phyloP scores from a whole-genome alignment of 2,329 filamentous ascomycete species.

The Chaetomium olivaceum region DNA sequence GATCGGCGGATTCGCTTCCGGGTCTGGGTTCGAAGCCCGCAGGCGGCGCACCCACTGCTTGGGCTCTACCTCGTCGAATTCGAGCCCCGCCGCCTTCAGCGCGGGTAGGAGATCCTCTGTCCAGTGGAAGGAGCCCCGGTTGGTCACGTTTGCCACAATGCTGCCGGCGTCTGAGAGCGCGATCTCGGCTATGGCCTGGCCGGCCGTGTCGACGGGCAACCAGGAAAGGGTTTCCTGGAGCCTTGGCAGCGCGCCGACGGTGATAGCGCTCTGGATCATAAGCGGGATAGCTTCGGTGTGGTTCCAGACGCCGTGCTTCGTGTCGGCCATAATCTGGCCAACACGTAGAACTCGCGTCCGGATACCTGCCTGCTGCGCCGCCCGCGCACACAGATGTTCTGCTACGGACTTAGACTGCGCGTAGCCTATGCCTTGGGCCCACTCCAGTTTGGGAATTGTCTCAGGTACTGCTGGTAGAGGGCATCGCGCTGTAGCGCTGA shows the following conservation, averaged over 20 bases:
- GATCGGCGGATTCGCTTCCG: constrained; percentile 5
- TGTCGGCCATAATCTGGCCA: constrained; percentile 4
- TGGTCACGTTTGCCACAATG: constrained; percentile 4
- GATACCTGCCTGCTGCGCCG: neutral
- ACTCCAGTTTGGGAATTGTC: neutral
- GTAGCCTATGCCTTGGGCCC: neutral
- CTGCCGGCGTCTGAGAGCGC: neutral
- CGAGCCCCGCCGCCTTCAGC: neutral
- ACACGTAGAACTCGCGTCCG: neutral
- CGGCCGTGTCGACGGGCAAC: neutral
- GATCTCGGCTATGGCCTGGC: neutral
- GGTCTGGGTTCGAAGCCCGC: constrained; percentile 1
- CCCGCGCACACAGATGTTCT: constrained; percentile 1
- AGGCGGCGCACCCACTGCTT: constrained; percentile 2
- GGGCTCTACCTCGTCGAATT: constrained; percentile 5
- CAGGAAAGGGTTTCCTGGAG: constrained; percentile 1
- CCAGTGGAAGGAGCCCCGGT: neutral
- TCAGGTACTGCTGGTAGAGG: neutral
- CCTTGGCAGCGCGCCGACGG: neutral
- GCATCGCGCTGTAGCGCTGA: constrained; percentile 1
- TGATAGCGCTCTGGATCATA: constrained; percentile 7
- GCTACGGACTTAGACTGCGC: constrained; percentile 1
- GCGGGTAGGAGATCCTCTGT: neutral
- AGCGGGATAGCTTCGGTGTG: constrained; percentile 6
- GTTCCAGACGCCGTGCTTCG: constrained; percentile 6